Base-by-base conservation (phyloP, 495 filamentous ascomycete genomes). In the Jackrogersella multiformis region DNA sequence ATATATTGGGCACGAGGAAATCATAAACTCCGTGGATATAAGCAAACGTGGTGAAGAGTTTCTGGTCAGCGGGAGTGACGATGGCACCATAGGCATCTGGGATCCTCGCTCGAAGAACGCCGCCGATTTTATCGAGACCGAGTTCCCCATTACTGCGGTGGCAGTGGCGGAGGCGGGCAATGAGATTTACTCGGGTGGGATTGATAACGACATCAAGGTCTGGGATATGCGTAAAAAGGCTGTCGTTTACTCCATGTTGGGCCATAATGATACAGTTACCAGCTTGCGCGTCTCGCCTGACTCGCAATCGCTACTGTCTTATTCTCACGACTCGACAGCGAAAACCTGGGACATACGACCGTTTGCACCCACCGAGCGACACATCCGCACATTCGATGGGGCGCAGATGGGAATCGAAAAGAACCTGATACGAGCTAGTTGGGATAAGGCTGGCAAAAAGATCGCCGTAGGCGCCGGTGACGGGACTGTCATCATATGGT, bases 301-400 rank as follows among this genome's bases (percentile, higher is more conserved):
- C 70, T 91, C 92, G 4, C 93, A 97, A 72, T 88, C 90, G 10
- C 83, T 99, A 21, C 82, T 98, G 3, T 98, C 95, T 12, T 94
- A 96, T 69, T 91, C 92, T 2, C 93, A 97, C 78, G 95, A 99
- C 73, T 92, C 89, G 10, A 95, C 94, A 0, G 95, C 93, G 12
- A 86, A 92, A 61, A 97, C 93, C 20, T 99, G 95, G 96, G 94
- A 99, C 75, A 91, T 99, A 39, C 85, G 93, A 60, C 94, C 96
- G 2, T 99, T 97, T 74, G 94, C 96, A 2, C 92, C 95, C 0
- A 84, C 87, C 0, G 92, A 97, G 72, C 84, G 95, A 55, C 88
- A 92, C 46, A 82, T 97, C 55, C 87, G 84, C 48, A 93, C 91
- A 0, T 98, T 91, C 73, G 93, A 97, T 66, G 95, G 96, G 1